Evolutionary conservation across 2,329 filamentous ascomycete genomes (phyloP).

Genomic region (Ampelomyces quisqualis): DNA sequence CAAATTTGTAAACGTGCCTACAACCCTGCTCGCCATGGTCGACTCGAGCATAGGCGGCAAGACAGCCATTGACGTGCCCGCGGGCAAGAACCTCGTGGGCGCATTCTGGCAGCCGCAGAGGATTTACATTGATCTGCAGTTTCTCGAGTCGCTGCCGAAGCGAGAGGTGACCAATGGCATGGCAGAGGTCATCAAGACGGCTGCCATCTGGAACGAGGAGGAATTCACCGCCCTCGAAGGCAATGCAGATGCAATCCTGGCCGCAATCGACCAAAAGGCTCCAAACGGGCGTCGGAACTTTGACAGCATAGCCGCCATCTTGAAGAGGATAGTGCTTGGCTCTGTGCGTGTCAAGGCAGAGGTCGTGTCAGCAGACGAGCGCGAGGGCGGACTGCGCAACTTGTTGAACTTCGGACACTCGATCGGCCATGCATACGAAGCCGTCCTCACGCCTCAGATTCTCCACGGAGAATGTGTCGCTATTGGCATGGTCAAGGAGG

Average conservation of each 20-base stretch:
- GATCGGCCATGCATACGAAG: constrained; percentile 95
- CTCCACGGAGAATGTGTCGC: constrained; percentile 94
- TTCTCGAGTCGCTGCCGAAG: constrained; percentile 84
- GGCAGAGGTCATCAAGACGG: constrained; percentile 97
- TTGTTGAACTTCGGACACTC: constrained; percentile 97
- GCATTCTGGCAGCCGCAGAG: constrained; percentile 94
- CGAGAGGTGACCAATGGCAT: constrained; percentile 98
- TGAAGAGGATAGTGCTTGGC: constrained; percentile 71
- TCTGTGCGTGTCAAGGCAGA: constrained; percentile 92
- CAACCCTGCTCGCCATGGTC: constrained; percentile 93
- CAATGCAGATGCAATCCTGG: constrained; percentile 74
- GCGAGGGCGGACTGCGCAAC: constrained; percentile 90
- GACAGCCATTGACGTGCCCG: constrained; percentile 93
- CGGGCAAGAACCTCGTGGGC: constrained; percentile 94
- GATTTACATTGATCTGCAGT: constrained; percentile 91
- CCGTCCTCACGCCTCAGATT: constrained; percentile 90
- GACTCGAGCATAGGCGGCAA: constrained; percentile 98
- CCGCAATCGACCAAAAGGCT: constrained; percentile 64
- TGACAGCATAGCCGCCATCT: constrained; percentile 60
- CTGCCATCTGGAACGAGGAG: constrained; percentile 88
- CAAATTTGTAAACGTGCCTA: constrained; percentile 94
- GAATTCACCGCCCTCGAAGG: constrained; percentile 85
- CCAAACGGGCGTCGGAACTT: constrained; percentile 62
- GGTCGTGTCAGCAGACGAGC: constrained; percentile 91
- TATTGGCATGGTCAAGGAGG: constrained; percentile 98